Evolutionary conservation across 805 yeast species (phyloP), one percentile per base, ranked within the genome.

Genomic region (Kazachstania africana): DNA sequence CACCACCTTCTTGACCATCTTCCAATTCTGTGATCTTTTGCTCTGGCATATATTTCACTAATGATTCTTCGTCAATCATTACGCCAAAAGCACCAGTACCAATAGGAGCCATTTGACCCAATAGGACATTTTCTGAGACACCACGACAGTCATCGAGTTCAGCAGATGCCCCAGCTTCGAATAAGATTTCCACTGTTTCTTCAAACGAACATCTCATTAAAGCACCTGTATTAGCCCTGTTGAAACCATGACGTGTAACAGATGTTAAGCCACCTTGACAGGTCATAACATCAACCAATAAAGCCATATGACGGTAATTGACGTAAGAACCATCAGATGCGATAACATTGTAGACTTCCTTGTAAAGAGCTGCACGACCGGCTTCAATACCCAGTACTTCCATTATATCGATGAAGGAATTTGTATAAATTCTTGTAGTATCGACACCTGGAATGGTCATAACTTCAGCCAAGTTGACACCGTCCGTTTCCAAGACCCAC

Each of bases 321-420:
- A 91, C 99, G 51, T 91, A 91, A 24, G 98, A 87, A 81, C 98
- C 99, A 70, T 91, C 99, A 50, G 94, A 91, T 3, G 97, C 95
- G 70, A 91, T 85, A 47, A 91, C 99, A 53, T 91, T 91, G 62
- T 82, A 75, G 49, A 91, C 85, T 65, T 91, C 98, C 56, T 77
- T 81, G 68, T 78, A 91, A 47, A 91, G 66, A 1, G 97, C 94
- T 33, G 87, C 72, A 59, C 98, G 78, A 16, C 97, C 93, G 26
- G 99, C 99, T 59, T 91, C 99, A 53, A 91, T 91, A 68, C 99
- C 99, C 46, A 91, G 65, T 10, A 91, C 98, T 34, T 85, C 81
- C 58, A 88, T 70, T 42, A 91, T 75, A 60, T 91, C 99, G 47
- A 91, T 94, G 59, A 91, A 91, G 38, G 95, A 88, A 63, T 91